phyloP scores from a whole-genome alignment of 108 stramenopile species.

The Conticribra guillardii region DNA sequence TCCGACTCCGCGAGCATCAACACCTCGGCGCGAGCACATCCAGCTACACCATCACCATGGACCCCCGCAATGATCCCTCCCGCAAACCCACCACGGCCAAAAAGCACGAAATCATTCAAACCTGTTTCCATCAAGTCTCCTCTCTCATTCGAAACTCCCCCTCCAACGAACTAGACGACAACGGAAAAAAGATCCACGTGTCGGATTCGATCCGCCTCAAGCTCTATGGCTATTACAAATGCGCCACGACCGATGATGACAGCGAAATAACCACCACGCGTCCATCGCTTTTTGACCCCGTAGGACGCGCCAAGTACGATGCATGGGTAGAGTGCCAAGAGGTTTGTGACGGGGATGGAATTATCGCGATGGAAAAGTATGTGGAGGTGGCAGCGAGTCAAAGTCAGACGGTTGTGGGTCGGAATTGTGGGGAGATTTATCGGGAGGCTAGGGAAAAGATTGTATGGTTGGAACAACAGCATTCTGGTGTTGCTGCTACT shows the following conservation, averaged over 20 bases:
- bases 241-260: conserved; percentile 15
- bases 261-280: background rate
- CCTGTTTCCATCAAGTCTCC: conserved; percentile 11
- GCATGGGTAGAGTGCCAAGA: conserved; percentile 21
- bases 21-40: no score
- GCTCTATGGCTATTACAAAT: conserved; percentile 39
- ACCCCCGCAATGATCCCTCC: no score
- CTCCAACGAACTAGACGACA: conserved; percentile 4
- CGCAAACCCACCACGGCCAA: no score
- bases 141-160: conserved; percentile 11
- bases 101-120: background rate
- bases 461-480: conserved; percentile 24
- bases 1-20: no score
- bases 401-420: conserved; percentile 6
- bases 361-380: conserved; percentile 30
- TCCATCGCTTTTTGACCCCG: conserved; percentile 49
- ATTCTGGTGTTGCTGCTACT: no score
- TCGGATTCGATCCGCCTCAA: conserved; percentile 13
- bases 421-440: conserved; percentile 19
- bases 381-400: conserved; percentile 20
- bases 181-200: conserved; percentile 12
- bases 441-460: conserved; percentile 8
- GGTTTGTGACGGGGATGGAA: conserved; percentile 17
- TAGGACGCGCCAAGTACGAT: conserved; percentile 54
- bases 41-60: no score